Evolutionary conservation across 2,329 filamentous ascomycete species (phyloP).

Genomic region (Arthrobotrys pseudoclavata): DNA sequence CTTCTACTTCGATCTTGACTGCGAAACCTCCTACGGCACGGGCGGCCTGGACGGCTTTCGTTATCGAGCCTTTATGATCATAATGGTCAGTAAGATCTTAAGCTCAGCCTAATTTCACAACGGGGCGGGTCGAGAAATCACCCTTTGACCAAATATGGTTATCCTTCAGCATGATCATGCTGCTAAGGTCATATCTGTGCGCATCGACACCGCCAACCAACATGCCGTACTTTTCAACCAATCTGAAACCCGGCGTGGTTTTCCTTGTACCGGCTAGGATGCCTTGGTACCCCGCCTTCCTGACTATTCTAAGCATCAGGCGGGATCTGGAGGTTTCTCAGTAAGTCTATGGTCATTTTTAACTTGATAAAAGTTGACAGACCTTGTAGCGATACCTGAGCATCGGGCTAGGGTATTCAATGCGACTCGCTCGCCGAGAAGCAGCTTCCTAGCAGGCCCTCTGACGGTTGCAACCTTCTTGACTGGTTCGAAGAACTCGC

Average conservation of each 20-base stretch:
- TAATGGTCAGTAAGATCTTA: constrained; percentile 50
- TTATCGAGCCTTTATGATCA: constrained; percentile 74
- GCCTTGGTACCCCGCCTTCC: constrained; percentile 80
- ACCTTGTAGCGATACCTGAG: constrained; percentile 84
- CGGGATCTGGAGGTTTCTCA: constrained; percentile 67
- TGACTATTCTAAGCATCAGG: constrained; percentile 71
- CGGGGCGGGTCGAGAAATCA: neutral
- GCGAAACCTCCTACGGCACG: constrained; percentile 88
- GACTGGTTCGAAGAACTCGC: constrained; percentile 74
- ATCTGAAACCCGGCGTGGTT: constrained; percentile 93
- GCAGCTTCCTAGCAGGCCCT: constrained; percentile 83
- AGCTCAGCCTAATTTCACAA: neutral
- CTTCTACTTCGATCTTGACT: constrained; percentile 96
- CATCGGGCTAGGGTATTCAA: constrained; percentile 91
- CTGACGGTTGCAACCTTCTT: constrained; percentile 83
- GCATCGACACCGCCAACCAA: constrained; percentile 91
- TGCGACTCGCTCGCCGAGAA: constrained; percentile 93
- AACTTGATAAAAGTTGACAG: constrained; percentile 62
- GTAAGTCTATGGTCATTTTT: neutral
- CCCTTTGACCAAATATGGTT: constrained; percentile 87
- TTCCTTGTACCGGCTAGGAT: constrained; percentile 94
- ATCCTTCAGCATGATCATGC: constrained; percentile 99
- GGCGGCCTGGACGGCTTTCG: constrained; percentile 85
- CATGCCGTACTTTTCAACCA: constrained; percentile 99
- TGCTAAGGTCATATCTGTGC: constrained; percentile 89